phyloP scores from a whole-genome alignment of 441 rosid genomes.

The Pelargonium fulgidum region DNA sequence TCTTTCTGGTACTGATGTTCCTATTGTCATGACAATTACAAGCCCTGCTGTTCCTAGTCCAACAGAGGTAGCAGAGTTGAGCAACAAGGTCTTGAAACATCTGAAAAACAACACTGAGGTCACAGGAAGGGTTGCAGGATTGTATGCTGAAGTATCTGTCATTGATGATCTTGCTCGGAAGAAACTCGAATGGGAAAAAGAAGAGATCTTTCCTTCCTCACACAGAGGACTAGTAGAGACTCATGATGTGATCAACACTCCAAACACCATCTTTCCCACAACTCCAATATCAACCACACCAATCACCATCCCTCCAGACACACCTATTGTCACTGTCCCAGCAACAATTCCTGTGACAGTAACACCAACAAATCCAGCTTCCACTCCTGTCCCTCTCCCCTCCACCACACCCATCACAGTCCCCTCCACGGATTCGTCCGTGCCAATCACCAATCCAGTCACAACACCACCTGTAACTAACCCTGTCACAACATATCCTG shows the following conservation, averaged over 20 bases:
- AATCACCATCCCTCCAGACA: constrained; percentile 26
- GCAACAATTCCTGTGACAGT: constrained; percentile 46
- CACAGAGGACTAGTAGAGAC: constrained; percentile 29
- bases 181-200: constrained; percentile 15
- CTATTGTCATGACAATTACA: constrained; percentile 23
- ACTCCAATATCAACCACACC: constrained; percentile 40
- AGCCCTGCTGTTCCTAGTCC: constrained; percentile 21
- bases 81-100: constrained; percentile 20
- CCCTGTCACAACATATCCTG: constrained; percentile 69
- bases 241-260: constrained; percentile 39
- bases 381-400: constrained; percentile 36
- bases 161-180: constrained; percentile 19
- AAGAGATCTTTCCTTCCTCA: constrained; percentile 22
- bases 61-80: constrained; percentile 26
- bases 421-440: constrained; percentile 30
- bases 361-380: constrained; percentile 34
- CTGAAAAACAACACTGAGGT: constrained; percentile 17
- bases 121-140: constrained; percentile 21
- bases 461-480: constrained; percentile 53
- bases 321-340: constrained; percentile 46
- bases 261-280: constrained; percentile 35
- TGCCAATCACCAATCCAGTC: constrained; percentile 34
- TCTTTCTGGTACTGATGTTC: constrained; percentile 26
- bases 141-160: constrained; percentile 27
- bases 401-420: constrained; percentile 31